These are phyloP conservation scores for Keqinozyma sinolaborantium DNA, from an alignment of 1,139 yeast species.

Conservation along the genomic window DNA sequence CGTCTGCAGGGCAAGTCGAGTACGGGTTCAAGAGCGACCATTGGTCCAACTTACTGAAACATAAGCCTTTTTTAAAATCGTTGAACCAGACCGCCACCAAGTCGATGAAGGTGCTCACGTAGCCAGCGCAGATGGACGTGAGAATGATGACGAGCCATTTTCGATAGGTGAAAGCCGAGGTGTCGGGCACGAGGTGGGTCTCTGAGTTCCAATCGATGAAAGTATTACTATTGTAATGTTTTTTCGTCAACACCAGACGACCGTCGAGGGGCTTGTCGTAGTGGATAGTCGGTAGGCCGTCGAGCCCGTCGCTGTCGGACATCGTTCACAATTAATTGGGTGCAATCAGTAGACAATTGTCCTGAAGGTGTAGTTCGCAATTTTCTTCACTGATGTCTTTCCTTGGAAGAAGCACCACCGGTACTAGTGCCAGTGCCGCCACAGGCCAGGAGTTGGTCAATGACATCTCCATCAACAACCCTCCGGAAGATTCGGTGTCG, in stretches of 20 bases:
- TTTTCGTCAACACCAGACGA: constrained; percentile 2
- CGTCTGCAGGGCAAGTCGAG: constrained; percentile 42
- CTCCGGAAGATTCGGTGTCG: constrained; percentile 91
- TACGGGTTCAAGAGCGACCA: constrained; percentile 46
- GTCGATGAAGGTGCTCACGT: constrained; percentile 57
- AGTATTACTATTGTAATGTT: constrained; percentile 26
- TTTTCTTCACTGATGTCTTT: constrained; percentile 18
- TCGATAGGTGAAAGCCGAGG: constrained; percentile 7
- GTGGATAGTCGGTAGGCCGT: constrained; percentile 1
- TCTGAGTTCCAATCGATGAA: constrained; percentile 35
- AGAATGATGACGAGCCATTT: constrained; percentile 61
- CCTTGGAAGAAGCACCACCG: constrained; percentile 16
- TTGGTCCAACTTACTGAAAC: constrained; percentile 31
- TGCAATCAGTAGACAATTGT: too few species aligned
- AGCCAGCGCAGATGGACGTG: constrained; percentile 57
- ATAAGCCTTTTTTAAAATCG: constrained; percentile 52
- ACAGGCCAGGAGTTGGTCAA: constrained; percentile 69
- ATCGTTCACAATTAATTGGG: too few species aligned
- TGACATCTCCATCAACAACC: constrained; percentile 74
- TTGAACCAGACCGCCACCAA: constrained; percentile 60
- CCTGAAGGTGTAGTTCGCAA: too few species aligned
- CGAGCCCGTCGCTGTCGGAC: too few species aligned
- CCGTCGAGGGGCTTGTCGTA: neutral
- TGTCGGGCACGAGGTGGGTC: constrained; percentile 13
- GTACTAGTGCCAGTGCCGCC: constrained; percentile 30